phyloP scores from a whole-genome alignment of 2,329 filamentous ascomycete genomes.

The Tolypocladium ophioglossoides region DNA sequence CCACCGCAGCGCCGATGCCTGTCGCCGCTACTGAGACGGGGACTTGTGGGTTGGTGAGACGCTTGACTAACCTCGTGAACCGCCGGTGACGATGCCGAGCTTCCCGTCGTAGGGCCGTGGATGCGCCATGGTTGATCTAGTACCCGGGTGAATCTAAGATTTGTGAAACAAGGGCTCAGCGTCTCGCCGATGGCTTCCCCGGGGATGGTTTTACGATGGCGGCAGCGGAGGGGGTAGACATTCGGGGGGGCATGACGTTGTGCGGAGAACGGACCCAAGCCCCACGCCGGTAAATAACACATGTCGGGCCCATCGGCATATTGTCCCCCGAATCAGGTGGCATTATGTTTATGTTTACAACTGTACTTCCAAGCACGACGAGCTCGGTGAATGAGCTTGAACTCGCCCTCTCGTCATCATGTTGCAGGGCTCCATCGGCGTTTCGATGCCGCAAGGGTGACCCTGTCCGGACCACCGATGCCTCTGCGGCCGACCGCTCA shows the following conservation, averaged over 20 bases:
- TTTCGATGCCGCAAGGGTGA: not conserved
- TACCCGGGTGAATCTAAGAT: not conserved
- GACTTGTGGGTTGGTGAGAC: not conserved
- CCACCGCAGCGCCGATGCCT: conserved; percentile 47
- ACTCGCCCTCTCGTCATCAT: too few species aligned
- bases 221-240: not conserved
- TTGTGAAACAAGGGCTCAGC: not conserved
- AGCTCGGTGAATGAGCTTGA: not conserved
- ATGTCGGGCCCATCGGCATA: not conserved
- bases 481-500: conserved; percentile 21
- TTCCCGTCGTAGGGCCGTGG: conserved; percentile 19
- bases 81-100: conserved; percentile 22
- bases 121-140: conserved; percentile 7
- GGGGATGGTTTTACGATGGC: not conserved
- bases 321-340: not conserved
- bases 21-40: not conserved
- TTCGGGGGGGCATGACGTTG: not conserved
- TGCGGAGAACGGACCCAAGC: not conserved
- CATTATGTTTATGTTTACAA: not conserved
- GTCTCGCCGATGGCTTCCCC: not conserved
- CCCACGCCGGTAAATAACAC: not conserved
- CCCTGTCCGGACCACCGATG: conserved; percentile 11
- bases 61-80: conserved; percentile 18
- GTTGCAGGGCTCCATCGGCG: too few species aligned
- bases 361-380: not conserved